phyloP scores from a whole-genome alignment of 148 eudicot genomes.

The Camellia japonica region DNA sequence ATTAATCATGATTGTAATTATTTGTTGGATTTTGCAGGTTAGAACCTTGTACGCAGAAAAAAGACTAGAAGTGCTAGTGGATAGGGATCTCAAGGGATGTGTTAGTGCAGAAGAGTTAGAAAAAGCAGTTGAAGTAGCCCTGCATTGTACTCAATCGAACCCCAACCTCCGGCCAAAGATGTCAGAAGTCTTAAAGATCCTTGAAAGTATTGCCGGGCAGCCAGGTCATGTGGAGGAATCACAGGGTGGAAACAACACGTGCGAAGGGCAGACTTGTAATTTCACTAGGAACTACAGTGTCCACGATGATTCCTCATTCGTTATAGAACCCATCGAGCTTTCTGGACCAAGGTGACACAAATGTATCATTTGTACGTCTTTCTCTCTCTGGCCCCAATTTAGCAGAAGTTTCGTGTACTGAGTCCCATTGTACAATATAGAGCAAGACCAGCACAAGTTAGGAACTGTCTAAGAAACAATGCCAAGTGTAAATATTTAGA shows the following conservation, averaged over 20 bases:
- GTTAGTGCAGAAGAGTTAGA: conserved; percentile 56
- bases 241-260: conserved; percentile 33
- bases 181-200: conserved; percentile 69
- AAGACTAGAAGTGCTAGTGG: conserved; percentile 63
- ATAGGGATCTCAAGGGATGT: conserved; percentile 61
- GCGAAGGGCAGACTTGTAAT: conserved; percentile 32
- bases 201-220: conserved; percentile 51
- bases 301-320: conserved; percentile 62
- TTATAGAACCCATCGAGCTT: conserved; percentile 78
- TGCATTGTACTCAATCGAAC: conserved; percentile 62
- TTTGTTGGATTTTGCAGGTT: conserved; percentile 37
- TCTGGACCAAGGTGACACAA: conserved; percentile 75
- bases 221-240: conserved; percentile 32
- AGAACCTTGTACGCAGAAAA: conserved; percentile 55
- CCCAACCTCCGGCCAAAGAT: conserved; percentile 73
- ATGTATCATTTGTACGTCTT: neutral
- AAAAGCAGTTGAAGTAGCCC: conserved; percentile 54
- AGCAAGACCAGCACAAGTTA: neutral
- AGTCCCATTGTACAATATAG: too few species aligned
- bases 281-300: conserved; percentile 42
- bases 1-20: neutral
- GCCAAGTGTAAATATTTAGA: conserved; percentile 5
- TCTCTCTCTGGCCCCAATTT: too few species aligned
- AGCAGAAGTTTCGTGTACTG: too few species aligned
- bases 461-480: neutral